Base-by-base conservation (phyloP, 768 basidiomycete genomes). In the Boletus pseudopeckii region DNA sequence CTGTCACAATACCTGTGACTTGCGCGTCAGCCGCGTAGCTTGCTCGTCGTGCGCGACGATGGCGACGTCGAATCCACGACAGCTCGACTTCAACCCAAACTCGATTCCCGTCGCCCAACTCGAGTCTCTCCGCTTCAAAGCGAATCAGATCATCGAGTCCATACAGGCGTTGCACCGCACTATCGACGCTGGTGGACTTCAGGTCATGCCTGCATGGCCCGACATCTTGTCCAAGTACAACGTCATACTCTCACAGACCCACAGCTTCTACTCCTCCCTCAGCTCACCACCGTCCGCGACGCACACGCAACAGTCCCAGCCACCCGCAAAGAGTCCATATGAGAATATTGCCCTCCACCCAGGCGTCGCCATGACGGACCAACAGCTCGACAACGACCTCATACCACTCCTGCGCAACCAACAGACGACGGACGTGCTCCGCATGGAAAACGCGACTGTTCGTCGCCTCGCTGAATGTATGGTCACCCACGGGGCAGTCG, bases 141-240 rank as follows among this genome's bases (percentile, higher is more conserved):
- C 86, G 4, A 82, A 80, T 54, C 88, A 90, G 66, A 88, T 91
- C 34, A 82, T 90, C 42, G 90, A 92, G 47, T 88, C 87, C 7
- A 85, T 91, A 22, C 74, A 83, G 52, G 73, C 75, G 0, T 74
- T 91, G 9, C 84, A 84, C 52, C 75, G 80, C 48, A 85, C 80
- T 7, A 74, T 91, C 59, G 84, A 88, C 49, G 75, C 73, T 7
- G 79, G 79, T 13, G 76, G 81, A 36, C 77, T 75, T 41, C 72
- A 71, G 36, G 74, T 65, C n/a, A 90, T 91, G 83, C 84, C 86
- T 3, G 71, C 87, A 8, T 92, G 91, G 91, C 91, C 90, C 3
- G 90, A 92, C 63, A 82, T 93, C 50, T 77, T 92, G 50, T 84
- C 86, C 14, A 92, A 91, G 74, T 92, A 92, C 80, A 91, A 85